Evolutionary conservation across 306 rosid genomes (phyloP), one percentile per base, ranked within the genome.

Genomic region (Cicer bijugum): DNA sequence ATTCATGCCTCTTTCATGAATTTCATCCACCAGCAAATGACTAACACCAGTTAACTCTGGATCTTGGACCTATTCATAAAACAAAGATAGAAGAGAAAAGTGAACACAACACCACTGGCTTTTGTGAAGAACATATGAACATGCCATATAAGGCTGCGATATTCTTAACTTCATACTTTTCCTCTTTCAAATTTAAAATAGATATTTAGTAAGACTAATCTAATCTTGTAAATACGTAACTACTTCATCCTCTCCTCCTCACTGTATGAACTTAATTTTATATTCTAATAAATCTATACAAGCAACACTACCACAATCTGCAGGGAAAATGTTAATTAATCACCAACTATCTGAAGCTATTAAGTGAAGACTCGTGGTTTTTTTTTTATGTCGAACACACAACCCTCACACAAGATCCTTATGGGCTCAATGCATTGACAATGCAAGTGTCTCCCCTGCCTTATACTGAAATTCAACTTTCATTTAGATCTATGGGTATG

Each of bases 1-100:
- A 71, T 94, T 89, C 91, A 94, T 94, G 86, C 98, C 98, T 81
- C 98, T 91, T 88, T 94, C 98, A 85, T 91, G 98, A 82, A 94
- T 91, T 88, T 91, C 98, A 85, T 94, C 98, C 77, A 91, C 97
- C 64, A 94, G 81, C 88, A 94, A 86, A 88, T 94, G 97, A 83
- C 96, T 91, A 74, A 89, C 87, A 43, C 96, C 97, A 50, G 84
- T 88, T 76, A 94, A 79, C 66, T 83, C 67, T 20, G 97, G 97
- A 83, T 94, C 98, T 77, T 91, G 92, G 59, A 91, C 94, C 98
- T 94, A 88, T 61, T 82, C 46, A 73, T 28, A 63, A 68, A 80
- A 85, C 71, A 79, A 58, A 75, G 39, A 74, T 23, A 78, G 75
- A 43, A 58, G 69, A 81, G 28, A 80, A 46, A 63, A 65, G 69